Evolutionary conservation across 345 rosid species (phyloP), one percentile per base, ranked within the genome.

Genomic region (Aethionema arabicum): DNA sequence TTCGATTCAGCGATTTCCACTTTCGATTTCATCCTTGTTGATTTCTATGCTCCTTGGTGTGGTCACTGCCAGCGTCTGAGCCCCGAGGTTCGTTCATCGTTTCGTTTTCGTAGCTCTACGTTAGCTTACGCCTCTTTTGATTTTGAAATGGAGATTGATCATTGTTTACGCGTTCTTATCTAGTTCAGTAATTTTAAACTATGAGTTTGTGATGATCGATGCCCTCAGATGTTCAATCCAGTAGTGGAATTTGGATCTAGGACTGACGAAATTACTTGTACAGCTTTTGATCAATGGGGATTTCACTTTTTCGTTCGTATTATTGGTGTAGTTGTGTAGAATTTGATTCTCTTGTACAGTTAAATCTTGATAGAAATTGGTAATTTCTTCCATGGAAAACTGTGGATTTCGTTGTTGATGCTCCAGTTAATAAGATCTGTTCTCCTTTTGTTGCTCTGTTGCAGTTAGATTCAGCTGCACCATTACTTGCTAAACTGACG

Each of bases 1-100:
- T 81, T 89, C 59, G 96, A 92, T 21, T 62, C 84, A 0, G 90
- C 95, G 47, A 85, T 89, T 65, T 75, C 98, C 32, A 9, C 82
- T 40, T 81, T 85, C 52, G 96, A 87, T 65, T 85, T 73, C 73
- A 56, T 92, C 74, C 79, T 92, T 50, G 90, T 89, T 32, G 90
- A 87, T 72, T 92, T 92, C 78, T 92, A 89, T 63, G 97, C 97
- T 56, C 98, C 98, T 2, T 89, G 98, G 98, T 92, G 98, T 73
- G 88, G 90, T 72, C 97, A 92, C 84, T 89, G 97, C 91, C 79
- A 92, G 75, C 93, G 83, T 16, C 98, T 92, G 32, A 72, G 84
- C 35, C 98, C 95, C 30, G 84, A 92, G 98, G 98, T 87, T 52
- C 50, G 40, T 30, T 14, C 29, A 5, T 11, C 27, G 1, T 15